A percentile compares a stretch with the other conserved stretches of the same genome.
phyloP scores from a whole-genome alignment of 179 eudicot species.

The Beta corolliflora region DNA sequence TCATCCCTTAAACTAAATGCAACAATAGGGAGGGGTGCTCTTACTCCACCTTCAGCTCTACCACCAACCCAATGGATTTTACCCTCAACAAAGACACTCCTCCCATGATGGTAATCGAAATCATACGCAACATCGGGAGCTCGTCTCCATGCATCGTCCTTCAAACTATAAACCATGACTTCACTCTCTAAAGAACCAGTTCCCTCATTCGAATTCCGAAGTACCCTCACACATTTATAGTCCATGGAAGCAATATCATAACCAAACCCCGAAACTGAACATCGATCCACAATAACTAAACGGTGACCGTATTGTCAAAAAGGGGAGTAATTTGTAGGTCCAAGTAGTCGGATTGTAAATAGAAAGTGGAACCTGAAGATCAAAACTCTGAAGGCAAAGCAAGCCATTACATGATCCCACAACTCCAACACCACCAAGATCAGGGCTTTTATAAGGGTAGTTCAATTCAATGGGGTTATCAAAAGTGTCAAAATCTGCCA shows the following conservation, averaged over 20 bases:
- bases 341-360: background rate
- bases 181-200: background rate
- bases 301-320: no score
- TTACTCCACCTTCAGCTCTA: background rate
- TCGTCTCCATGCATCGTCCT: constrained; percentile 4
- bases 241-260: constrained; percentile 13
- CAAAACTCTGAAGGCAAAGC: background rate
- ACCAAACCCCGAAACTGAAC: constrained; percentile 11
- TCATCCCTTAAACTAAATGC: background rate
- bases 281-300: background rate
- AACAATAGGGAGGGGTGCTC: background rate
- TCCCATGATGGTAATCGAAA: background rate
- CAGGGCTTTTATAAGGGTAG: no score
- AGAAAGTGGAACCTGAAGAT: background rate
- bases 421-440: background rate
- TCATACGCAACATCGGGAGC: background rate
- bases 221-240: constrained; percentile 20
- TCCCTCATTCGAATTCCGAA: no score
- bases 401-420: constrained; percentile 1
- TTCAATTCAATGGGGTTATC: background rate
- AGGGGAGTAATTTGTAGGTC: background rate
- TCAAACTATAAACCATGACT: constrained; percentile 22
- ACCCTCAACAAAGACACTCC: background rate
- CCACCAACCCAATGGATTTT: constrained; percentile 16
- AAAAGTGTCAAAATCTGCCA: constrained; percentile 8